Conservation (phyloP, 2,329 filamentous ascomycete species). For the Penicillium freii region DNA sequence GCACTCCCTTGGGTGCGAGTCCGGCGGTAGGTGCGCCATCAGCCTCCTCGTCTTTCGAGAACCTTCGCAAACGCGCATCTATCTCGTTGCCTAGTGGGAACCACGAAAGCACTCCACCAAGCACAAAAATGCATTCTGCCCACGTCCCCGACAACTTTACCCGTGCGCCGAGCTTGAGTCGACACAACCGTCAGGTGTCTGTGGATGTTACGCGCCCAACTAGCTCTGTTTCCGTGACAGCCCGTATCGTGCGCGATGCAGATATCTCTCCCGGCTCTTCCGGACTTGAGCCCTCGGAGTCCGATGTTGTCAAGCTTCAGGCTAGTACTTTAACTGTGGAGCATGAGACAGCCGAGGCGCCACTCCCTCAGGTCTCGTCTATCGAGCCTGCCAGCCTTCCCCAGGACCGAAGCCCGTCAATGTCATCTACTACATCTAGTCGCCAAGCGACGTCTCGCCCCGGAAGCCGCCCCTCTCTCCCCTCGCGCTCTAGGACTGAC, state of each 20-base stretch:
- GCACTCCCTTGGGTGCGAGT: constrained; percentile 30
- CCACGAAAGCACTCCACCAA: constrained; percentile 23
- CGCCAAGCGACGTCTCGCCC: constrained; percentile 36
- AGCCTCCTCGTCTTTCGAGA: constrained; percentile 58
- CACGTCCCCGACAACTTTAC: constrained; percentile 28
- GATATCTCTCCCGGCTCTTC: constrained; percentile 43
- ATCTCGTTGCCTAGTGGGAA: constrained; percentile 32
- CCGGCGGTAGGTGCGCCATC: constrained; percentile 49
- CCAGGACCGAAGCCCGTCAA: constrained; percentile 39
- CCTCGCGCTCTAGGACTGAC: constrained; percentile 41
- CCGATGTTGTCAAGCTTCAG: constrained; percentile 47
- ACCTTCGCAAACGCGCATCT: constrained; percentile 48
- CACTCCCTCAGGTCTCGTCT: constrained; percentile 17
- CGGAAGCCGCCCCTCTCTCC: constrained; percentile 41
- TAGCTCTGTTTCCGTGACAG: constrained; percentile 85
- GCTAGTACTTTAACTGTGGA: constrained; percentile 62
- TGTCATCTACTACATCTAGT: constrained; percentile 41
- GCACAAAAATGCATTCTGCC: constrained; percentile 28
- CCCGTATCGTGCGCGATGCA: constrained; percentile 70
- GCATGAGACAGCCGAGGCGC: constrained; percentile 54
- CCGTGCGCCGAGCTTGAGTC: constrained; percentile 33
- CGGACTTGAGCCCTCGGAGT: constrained; percentile 29
- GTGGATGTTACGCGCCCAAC: constrained; percentile 25
- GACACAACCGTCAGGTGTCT: constrained; percentile 28
- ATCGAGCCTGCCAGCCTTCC: constrained; percentile 23